These are phyloP conservation scores for Obba rivulosa DNA, from an alignment of 768 basidiomycete genomes.

Conservation along the genomic window DNA sequence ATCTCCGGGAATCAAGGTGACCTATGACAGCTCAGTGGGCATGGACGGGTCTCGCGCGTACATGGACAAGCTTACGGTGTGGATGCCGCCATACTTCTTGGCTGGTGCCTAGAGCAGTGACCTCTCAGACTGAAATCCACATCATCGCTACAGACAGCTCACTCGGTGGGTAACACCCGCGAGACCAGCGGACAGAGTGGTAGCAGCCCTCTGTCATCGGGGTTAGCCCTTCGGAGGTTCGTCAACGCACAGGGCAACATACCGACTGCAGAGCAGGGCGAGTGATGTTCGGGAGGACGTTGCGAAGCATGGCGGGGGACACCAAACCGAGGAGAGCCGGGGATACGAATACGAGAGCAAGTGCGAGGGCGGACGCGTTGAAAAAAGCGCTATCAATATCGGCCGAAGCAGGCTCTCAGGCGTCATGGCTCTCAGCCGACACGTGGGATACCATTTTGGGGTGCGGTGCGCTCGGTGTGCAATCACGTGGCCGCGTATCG, in stretches of 20 bases:
- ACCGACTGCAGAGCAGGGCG: conserved; percentile 56
- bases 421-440: background rate
- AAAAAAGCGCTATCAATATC: conserved; percentile 8
- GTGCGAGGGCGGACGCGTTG: conserved; percentile 6
- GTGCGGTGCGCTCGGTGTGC: too few species aligned
- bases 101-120: conserved; percentile 58
- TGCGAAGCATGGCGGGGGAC: conserved; percentile 57
- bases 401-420: conserved; percentile 13
- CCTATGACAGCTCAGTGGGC: conserved; percentile 38
- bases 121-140: background rate
- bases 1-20: conserved; percentile 96
- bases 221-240: conserved; percentile 10
- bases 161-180: conserved; percentile 72
- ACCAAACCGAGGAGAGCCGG: conserved; percentile 21
- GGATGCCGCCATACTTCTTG: conserved; percentile 83
- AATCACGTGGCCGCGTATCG: too few species aligned
- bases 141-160: conserved; percentile 20
- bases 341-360: conserved; percentile 28
- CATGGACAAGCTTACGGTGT: conserved; percentile 55
- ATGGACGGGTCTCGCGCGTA: conserved; percentile 11
- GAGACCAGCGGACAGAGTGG: conserved; percentile 74
- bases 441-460: too few species aligned
- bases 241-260: conserved; percentile 19
- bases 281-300: conserved; percentile 49
- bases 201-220: conserved; percentile 54